A percentile compares a stretch with the other conserved stretches of the same genome.
Evolutionary conservation across 768 basidiomycete genomes (phyloP).

Genomic region (Macrolepiota fuliginosa): DNA sequence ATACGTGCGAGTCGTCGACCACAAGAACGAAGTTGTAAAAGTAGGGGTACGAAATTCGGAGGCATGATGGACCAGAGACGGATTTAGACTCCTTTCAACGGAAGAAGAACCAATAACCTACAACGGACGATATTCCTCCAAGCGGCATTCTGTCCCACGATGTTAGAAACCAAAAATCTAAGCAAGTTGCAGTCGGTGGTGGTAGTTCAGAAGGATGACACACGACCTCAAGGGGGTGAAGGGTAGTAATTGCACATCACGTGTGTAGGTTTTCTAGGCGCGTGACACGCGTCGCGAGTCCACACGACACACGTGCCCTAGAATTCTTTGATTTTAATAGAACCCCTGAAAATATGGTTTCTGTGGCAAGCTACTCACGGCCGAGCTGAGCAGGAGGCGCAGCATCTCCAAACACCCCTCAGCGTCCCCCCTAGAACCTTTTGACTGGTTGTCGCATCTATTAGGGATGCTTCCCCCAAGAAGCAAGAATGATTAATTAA

Average conservation of each 20-base stretch:
- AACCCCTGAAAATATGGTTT: too few species aligned
- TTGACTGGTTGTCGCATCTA: too few species aligned
- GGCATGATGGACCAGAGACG: neutral
- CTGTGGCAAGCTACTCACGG: too few species aligned
- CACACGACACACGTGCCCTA: neutral
- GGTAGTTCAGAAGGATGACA: neutral
- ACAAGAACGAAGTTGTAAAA: neutral
- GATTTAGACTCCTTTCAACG: neutral
- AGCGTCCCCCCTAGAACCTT: too few species aligned
- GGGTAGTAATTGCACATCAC: neutral
- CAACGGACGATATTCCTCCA: slow-evolving; percentile 7
- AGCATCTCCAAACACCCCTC: too few species aligned
- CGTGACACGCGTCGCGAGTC: neutral
- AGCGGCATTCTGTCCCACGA: slow-evolving; percentile 1
- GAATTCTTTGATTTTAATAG: too few species aligned
- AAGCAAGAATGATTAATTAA: too few species aligned
- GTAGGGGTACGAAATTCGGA: neutral
- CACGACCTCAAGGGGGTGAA: neutral
- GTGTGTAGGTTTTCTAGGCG: neutral
- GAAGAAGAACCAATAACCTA: neutral
- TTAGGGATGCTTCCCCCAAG: too few species aligned
- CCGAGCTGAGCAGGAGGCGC: too few species aligned
- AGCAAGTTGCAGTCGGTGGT: neutral
- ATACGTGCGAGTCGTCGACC: neutral
- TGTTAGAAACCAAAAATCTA: neutral